Evolutionary conservation across 352 stramenopile genomes (phyloP).

Genomic region (Phytophthora sojae): DNA sequence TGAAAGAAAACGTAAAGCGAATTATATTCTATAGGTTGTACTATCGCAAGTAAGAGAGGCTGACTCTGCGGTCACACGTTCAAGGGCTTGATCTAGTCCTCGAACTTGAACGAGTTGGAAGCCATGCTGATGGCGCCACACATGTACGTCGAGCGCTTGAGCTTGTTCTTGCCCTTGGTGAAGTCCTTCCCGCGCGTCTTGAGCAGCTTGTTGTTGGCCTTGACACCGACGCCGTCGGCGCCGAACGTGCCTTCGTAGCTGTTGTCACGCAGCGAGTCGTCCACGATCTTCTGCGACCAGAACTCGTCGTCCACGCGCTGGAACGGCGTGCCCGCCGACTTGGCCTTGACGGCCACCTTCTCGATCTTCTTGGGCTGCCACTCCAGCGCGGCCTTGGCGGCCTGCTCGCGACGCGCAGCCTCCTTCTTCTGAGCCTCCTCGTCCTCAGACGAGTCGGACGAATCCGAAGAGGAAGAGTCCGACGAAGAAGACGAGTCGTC

Average conservation of each 20-base stretch:
- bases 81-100: slow-evolving; percentile 41
- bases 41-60: slow-evolving; percentile 32
- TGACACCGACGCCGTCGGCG: slow-evolving; percentile 94
- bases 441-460: slow-evolving; percentile 61
- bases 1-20: slow-evolving; percentile 27
- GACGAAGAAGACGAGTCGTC: slow-evolving; percentile 44
- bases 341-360: slow-evolving; percentile 58
- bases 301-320: slow-evolving; percentile 97
- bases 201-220: slow-evolving; percentile 97
- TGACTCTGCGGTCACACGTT: slow-evolving; percentile 17
- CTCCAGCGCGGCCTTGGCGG: slow-evolving; percentile 88
- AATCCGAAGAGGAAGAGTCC: slow-evolving; percentile 51
- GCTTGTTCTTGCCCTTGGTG: slow-evolving; percentile 99
- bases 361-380: slow-evolving; percentile 94
- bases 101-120: slow-evolving; percentile 96
- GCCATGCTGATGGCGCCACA: slow-evolving; percentile 94
- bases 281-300: slow-evolving; percentile 93
- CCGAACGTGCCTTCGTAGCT: slow-evolving; percentile 98
- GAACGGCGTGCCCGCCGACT: slow-evolving; percentile 96
- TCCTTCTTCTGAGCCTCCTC: slow-evolving; percentile 81
- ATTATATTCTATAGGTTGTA: slow-evolving; percentile 58
- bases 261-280: slow-evolving; percentile 98
- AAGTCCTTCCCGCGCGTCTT: slow-evolving; percentile 99
- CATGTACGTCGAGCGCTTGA: slow-evolving; percentile 98
- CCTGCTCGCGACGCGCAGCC: slow-evolving; percentile 71